Evolutionary conservation across 495 filamentous ascomycete species (phyloP), one percentile per base, ranked within the genome.

Genomic region (Emericellopsis terricola): DNA sequence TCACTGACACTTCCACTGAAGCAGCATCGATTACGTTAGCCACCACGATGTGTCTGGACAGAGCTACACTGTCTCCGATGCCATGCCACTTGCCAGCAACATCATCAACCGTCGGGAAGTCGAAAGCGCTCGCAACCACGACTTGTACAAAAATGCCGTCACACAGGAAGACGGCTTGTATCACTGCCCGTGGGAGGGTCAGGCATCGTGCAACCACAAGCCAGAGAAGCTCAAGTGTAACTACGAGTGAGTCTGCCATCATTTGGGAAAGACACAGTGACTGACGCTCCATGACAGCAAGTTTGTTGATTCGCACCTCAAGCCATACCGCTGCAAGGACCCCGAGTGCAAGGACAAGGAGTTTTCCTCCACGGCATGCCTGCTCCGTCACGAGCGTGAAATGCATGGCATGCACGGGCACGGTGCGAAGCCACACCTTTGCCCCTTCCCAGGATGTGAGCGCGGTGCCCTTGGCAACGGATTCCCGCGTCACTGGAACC

Each of bases 141-240:
- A 64, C 19, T 68, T 81, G 41, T 94, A 94, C 57, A 73, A 78
- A 48, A 69, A 70, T 48, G 64, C 68, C 28, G 70, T 69, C 29
- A 65, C 65, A 19, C 46, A 72, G 28, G 57, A 58, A 41, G 81
- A 91, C 57, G 80, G 78, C 49, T 67, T 87, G 31, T 94, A 84
- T 56, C 79, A 91, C 60, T 94, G 85, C 69, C 85, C 85, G 15
- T 84, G 71, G 60, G 76, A 79, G 54, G 71, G 69, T 51, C 65
- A 80, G 40, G 57, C 73, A 28, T 71, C 65, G 39, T 91, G 84
- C 69, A 75, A 67, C 50, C 82, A 91, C 65, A 75, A 76, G 46
- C 73, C 82, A 15, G 84, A 81, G 43, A 84, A 83, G 54, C 77
- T 93, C 41, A 94, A 93, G 68, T 94, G 85, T 73, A 86, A 89